Evolutionary conservation across 768 basidiomycete species (phyloP).

Genomic region (Hygrocybe coccinea): DNA sequence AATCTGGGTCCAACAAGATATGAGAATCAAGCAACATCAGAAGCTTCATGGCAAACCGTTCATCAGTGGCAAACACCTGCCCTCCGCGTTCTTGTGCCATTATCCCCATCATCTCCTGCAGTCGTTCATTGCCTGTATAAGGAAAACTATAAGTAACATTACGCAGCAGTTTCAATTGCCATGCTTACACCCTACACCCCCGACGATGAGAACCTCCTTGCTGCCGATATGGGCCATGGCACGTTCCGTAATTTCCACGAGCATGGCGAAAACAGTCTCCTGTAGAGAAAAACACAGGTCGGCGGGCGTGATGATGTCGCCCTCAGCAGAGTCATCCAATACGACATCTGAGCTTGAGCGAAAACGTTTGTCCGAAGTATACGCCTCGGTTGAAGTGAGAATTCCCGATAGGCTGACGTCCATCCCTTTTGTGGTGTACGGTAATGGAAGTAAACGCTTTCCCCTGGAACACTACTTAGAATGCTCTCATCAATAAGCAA

Average conservation of each 20-base stretch:
- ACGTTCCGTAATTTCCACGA: constrained; percentile 97
- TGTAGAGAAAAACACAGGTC: constrained; percentile 96
- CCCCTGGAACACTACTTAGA: constrained; percentile 49
- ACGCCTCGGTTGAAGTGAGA: constrained; percentile 80
- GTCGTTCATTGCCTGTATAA: constrained; percentile 72
- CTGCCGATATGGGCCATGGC: constrained; percentile 99
- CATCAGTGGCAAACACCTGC: constrained; percentile 90
- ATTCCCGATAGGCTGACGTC: constrained; percentile 96
- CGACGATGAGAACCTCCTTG: constrained; percentile 93
- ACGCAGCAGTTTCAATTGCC: not conserved
- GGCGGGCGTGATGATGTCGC: constrained; percentile 84
- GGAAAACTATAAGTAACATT: not conserved
- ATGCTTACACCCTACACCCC: constrained; percentile 95
- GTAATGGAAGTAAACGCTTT: constrained; percentile 72
- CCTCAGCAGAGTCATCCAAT: constrained; percentile 37
- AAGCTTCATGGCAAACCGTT: constrained; percentile 55
- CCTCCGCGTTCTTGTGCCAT: constrained; percentile 92
- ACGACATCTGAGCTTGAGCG: constrained; percentile 37
- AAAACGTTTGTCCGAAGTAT: constrained; percentile 82
- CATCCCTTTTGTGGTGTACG: constrained; percentile 98
- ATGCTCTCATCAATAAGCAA: not conserved
- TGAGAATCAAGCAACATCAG: not conserved
- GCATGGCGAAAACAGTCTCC: constrained; percentile 96
- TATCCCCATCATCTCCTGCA: constrained; percentile 98
- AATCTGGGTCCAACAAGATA: constrained; percentile 51